Percentiles rank a stretch among this genome's conserved stretches.
phyloP scores from a whole-genome alignment of 1,139 yeast genomes.

The Maudiozyma humilis region DNA sequence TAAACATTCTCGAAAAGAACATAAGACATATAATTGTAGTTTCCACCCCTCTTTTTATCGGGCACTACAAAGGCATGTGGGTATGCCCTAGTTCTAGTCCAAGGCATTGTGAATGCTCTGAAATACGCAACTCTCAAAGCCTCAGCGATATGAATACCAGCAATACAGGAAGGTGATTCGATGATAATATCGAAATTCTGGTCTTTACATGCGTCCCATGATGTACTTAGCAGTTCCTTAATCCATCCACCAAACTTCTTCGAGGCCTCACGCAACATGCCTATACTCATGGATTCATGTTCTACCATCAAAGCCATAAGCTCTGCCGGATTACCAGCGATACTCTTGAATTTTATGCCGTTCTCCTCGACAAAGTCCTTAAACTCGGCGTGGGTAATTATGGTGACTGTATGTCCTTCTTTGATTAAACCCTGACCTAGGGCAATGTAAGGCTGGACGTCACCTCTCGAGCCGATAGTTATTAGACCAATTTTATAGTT shows the following conservation, averaged over 20 bases:
- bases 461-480: slow-evolving; percentile 93
- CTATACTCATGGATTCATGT: slow-evolving; percentile 79
- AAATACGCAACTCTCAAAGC: slow-evolving; percentile 82
- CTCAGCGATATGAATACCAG: slow-evolving; percentile 90
- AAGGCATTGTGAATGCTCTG: slow-evolving; percentile 96
- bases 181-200: slow-evolving; percentile 66
- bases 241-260: slow-evolving; percentile 75
- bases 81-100: slow-evolving; percentile 92
- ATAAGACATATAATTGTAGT: slow-evolving; percentile 85
- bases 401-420: slow-evolving; percentile 78
- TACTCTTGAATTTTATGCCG: slow-evolving; percentile 58
- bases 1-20: slow-evolving; percentile 85
- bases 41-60: slow-evolving; percentile 85
- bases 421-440: slow-evolving; percentile 65
- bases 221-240: slow-evolving; percentile 52
- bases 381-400: slow-evolving; percentile 81
- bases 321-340: slow-evolving; percentile 92
- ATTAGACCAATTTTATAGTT: slow-evolving; percentile 57
- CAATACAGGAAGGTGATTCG: slow-evolving; percentile 94
- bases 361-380: slow-evolving; percentile 61
- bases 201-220: slow-evolving; percentile 77
- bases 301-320: slow-evolving; percentile 87
- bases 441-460: slow-evolving; percentile 92
- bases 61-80: slow-evolving; percentile 96
- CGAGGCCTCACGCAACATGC: slow-evolving; percentile 77